phyloP scores from a whole-genome alignment of 345 rosid species.

The Psidium friedrichsthalianum region DNA sequence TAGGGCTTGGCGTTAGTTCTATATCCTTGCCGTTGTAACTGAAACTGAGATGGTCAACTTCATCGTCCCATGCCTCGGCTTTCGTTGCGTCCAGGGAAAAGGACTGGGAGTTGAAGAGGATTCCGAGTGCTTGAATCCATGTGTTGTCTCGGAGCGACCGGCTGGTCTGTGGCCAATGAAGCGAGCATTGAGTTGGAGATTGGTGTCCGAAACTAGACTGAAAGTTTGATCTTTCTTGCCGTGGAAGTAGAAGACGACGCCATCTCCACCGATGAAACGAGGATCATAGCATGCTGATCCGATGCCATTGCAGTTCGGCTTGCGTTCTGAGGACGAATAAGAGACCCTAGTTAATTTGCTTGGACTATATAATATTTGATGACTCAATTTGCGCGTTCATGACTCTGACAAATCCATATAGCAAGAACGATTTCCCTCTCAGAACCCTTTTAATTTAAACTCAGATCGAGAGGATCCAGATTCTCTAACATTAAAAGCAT shows the following conservation, averaged over 20 bases:
- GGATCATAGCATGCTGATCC: slow-evolving; percentile 10
- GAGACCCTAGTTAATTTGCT: neutral
- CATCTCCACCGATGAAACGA: slow-evolving; percentile 8
- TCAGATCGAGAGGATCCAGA: neutral
- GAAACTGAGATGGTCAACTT: slow-evolving; percentile 2
- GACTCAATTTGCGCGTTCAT: neutral
- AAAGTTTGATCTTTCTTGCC: slow-evolving; percentile 3
- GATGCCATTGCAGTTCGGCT: slow-evolving; percentile 2
- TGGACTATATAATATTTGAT: neutral
- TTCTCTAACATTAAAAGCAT: neutral
- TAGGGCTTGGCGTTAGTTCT: neutral
- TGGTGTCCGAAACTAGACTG: slow-evolving; percentile 6
- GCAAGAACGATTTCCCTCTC: neutral
- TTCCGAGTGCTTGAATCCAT: slow-evolving; percentile 11
- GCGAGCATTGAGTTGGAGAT: slow-evolving; percentile 8
- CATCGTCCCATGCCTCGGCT: slow-evolving; percentile 1
- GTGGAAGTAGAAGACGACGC: slow-evolving; percentile 13
- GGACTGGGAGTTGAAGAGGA: slow-evolving; percentile 3
- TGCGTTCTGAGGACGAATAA: neutral
- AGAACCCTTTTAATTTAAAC: neutral
- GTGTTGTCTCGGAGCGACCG: slow-evolving; percentile 8
- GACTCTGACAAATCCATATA: neutral
- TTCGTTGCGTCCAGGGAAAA: slow-evolving; percentile 5
- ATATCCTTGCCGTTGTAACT: neutral
- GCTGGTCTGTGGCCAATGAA: slow-evolving; percentile 7